Evolutionary conservation across 495 filamentous ascomycete genomes (phyloP), one percentile per base, ranked within the genome.

Genomic region (Pyronema omphalodes): DNA sequence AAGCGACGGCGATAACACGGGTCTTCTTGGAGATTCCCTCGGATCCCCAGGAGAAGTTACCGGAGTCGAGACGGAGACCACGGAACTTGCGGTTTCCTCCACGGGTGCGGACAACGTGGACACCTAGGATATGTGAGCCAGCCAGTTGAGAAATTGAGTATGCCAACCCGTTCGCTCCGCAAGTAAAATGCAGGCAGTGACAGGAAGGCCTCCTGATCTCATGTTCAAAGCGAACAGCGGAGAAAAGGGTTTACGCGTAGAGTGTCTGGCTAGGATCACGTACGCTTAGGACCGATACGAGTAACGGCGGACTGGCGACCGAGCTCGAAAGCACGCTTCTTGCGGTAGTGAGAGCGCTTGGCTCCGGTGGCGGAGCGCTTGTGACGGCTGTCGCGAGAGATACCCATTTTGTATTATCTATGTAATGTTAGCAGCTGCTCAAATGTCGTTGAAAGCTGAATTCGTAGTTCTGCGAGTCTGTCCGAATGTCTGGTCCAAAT

Each of bases 51-150:
- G 88, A 88, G 74, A 94, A 99, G 79, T 99, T 99, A 70, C 91
- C 91, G 59, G 88, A 84, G 71, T 99, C 91, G 75, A 99, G 82
- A 78, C 91, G 93, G 54, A 99, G 88, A 58, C 81, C 91, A 78
- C 91, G 93, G 83, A 88, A 94, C 79, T 99, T 99, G 74, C 80
- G 85, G 83, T 96, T 96, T 60, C 91, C 91, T 72, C 91, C 91
- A 72, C 91, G 91, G 64, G 88, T 94, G 73, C 91, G 91, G 72
- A 99, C 93, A 66, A 87, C 76, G 77, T 99, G 91, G 74, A 99
- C 88, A 72, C 61, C 61, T 64, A 60, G 33, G 33, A 49, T 15
- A n/a, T 29, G 35, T 52, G 36, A 52, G 50, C 50, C 50, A 17
- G 23, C 35, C 11, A 19, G 11, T 19, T 33, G 29, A 54, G 44